Evolutionary conservation across 176 grass and related monocot genomes (phyloP), one percentile per base, ranked within the genome.

Genomic region (Carex cristatella): DNA sequence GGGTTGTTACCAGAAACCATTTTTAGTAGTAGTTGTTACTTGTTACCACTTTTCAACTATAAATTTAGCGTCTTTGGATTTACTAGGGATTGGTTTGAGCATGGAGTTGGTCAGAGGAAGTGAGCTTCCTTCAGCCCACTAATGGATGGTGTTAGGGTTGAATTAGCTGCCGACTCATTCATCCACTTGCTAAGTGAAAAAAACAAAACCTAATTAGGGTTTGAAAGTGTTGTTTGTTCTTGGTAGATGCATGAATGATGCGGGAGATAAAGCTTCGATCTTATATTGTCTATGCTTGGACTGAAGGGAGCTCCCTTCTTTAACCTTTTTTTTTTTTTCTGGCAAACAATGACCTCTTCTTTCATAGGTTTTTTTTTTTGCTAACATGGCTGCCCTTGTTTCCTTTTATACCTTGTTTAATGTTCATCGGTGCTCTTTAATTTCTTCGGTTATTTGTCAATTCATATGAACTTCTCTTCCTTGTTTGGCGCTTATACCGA

Each of bases 131-230:
- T 95, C 89, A 91, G 94, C 89, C 91, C 94, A 95, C 94, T 93
- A 88, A 95, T 28, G 58, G 91, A 49, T 80, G 80, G 80, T 93
- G 82, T 35, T 79, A 49, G 84, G 81, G 63, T 95, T 90, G 79
- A 93, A 93, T 91, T 95, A 95, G 87, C 94, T 95, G 94, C 94
- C 94, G 94, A 93, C 84, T 95, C 94, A 95, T 95, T 95, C 94
- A 93, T 85, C 85, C 91, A 95, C 85, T 82, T 95, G 83, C 89
- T 69, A 91, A 95, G 91, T 84, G 68, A 81, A 55, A 69, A 66
- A 83, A 15, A 1, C 15, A 78, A 13, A 57, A 56, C 15, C 16
- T 57, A 61, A 81, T 56, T 69, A 69, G 63, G 77, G 67, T 60
- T 86, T 84, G 1, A 54, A 57, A 46, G 63, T 37, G 44, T 54